Evolutionary conservation across 345 rosid genomes (phyloP), one percentile per base, ranked within the genome.

Genomic region (Syzygium grande): DNA sequence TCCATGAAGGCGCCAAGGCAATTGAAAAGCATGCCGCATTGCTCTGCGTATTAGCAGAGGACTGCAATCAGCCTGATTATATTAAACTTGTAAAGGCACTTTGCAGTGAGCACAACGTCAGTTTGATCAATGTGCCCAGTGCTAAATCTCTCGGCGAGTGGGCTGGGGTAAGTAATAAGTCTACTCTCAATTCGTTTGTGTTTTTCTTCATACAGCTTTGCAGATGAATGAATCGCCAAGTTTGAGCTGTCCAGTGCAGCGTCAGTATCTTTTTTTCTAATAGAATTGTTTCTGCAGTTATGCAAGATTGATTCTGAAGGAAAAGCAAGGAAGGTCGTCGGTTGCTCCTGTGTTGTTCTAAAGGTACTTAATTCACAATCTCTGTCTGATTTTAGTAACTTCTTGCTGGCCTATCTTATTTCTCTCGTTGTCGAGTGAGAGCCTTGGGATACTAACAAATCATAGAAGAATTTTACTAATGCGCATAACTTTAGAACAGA

Each of bases 101-200:
- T 73, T 96, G 99, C 61, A 93, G 92, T 68, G 98, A 95, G 85
- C 97, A 94, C 91, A 92, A 92, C 34, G 95, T 95, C 34, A 92
- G 92, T 86, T 90, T 95, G 89, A 88, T 97, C 85, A 93, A 93
- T 0, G 96, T 94, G 88, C 98, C 99, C 55, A 93, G 95, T 91
- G 98, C 99, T 43, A 97, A 97, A 92, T 91, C 96, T 55, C 97
- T 95, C 3, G 98, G 98, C 51, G 99, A 97, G 89, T 97, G 99
- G 99, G 97, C 96, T 86, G 98, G 98, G 52, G 98, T 96, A 92
- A 93, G 97, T 95, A 11, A 17, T 43, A 41, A 16, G 4, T 68
- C 41, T 34, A 58, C 51, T 23, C 27, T 55, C 58, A 58, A 34
- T 10, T 41, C 1, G 0, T 21, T 25, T 12, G 38, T 51, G 16